Percentiles rank a stretch among this genome's conserved stretches.
These are phyloP conservation scores for Fusarium chaquense DNA, from an alignment of 2,329 filamentous ascomycete genomes.

Conservation along the genomic window DNA sequence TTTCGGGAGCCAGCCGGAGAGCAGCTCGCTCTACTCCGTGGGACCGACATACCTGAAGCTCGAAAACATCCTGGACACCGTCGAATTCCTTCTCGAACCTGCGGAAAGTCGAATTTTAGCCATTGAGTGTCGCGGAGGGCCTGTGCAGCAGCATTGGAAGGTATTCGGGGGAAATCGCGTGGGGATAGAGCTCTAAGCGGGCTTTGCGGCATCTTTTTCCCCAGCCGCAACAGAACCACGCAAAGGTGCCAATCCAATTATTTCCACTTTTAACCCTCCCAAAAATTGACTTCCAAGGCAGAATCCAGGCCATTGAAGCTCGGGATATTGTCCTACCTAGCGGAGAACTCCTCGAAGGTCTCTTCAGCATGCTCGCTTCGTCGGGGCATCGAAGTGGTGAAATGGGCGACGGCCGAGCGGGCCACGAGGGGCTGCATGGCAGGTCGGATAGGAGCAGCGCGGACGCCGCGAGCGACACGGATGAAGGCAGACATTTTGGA, in stretches of 20 bases:
- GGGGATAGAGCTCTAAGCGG: conserved; percentile 40
- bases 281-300: conserved; percentile 12
- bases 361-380: conserved; percentile 83
- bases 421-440: conserved; percentile 67
- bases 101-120: conserved; percentile 47
- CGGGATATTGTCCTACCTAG: conserved; percentile 75
- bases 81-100: conserved; percentile 99
- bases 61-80: conserved; percentile 96
- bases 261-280: neutral
- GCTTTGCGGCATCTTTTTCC: conserved; percentile 48
- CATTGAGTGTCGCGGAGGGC: conserved; percentile 43
- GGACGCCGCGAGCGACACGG: conserved; percentile 78
- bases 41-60: conserved; percentile 84
- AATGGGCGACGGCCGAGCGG: conserved; percentile 68
- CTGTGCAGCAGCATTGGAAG: conserved; percentile 44
- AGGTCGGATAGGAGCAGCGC: conserved; percentile 70
- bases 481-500: conserved; percentile 76
- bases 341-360: conserved; percentile 98
- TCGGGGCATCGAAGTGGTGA: conserved; percentile 72
- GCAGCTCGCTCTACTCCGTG: conserved; percentile 40
- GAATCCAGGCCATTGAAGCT: conserved; percentile 33
- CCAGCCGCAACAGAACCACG: conserved; percentile 21
- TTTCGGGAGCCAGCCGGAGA: conserved; percentile 41
- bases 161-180: conserved; percentile 48
- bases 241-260: conserved; percentile 8